A percentile compares a stretch with the other conserved stretches of the same genome.
These are phyloP conservation scores for Cladosporium cucumerinum DNA, from an alignment of 2,329 filamentous ascomycete genomes.

Conservation along the genomic window DNA sequence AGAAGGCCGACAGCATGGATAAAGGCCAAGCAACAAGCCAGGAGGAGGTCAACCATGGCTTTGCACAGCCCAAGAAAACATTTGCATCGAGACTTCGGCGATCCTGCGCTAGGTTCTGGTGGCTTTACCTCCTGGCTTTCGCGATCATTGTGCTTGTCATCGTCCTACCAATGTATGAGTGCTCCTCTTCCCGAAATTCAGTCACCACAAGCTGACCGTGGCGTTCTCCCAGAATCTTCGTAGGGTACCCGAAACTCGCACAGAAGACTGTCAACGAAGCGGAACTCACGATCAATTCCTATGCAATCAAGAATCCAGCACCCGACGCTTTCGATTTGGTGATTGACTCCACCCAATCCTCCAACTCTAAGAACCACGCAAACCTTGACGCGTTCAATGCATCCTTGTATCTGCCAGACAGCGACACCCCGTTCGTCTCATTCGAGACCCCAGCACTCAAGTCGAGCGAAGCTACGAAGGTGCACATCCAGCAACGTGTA, in stretches of 20 bases:
- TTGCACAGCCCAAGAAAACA: background rate
- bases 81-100: background rate
- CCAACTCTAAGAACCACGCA: conserved; percentile 50
- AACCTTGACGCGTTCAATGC: conserved; percentile 54
- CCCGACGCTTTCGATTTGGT: conserved; percentile 33
- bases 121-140: conserved; percentile 55
- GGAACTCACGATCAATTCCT: conserved; percentile 48
- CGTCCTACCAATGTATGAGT: conserved; percentile 49
- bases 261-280: conserved; percentile 54
- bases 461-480: conserved; percentile 41
- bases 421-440: conserved; percentile 41
- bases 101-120: conserved; percentile 51
- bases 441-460: conserved; percentile 47
- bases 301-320: conserved; percentile 51
- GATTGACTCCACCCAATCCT: background rate
- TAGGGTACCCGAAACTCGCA: conserved; percentile 57
- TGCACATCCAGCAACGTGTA: conserved; percentile 45
- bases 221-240: conserved; percentile 42
- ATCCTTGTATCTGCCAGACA: conserved; percentile 46
- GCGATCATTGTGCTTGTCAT: conserved; percentile 52
- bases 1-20: background rate
- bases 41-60: background rate
- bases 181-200: background rate
- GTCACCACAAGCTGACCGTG: background rate
- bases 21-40: background rate